Percentiles rank a stretch among this genome's conserved stretches.
Evolutionary conservation across 23 red algal species (phyloP).

Genomic region (Gracilariopsis chorda): DNA sequence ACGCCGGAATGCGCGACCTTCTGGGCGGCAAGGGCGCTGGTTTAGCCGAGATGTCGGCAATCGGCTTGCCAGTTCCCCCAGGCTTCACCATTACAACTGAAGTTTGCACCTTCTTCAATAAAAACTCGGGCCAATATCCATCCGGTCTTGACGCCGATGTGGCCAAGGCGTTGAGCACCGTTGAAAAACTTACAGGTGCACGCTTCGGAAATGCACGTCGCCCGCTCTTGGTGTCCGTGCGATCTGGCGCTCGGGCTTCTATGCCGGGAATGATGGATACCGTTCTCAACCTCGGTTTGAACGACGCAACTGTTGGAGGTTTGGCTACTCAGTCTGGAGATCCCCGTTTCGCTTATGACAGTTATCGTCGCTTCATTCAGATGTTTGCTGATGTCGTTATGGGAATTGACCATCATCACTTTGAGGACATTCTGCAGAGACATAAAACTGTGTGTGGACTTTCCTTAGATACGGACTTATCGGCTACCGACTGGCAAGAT

Average conservation of each 20-base stretch:
- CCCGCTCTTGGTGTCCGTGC: slow-evolving; percentile 49
- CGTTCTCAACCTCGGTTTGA: slow-evolving; percentile 59
- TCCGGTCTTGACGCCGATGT: slow-evolving; percentile 31
- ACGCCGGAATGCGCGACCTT: slow-evolving; percentile 21
- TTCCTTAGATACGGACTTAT: slow-evolving; percentile 22
- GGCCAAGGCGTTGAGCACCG: slow-evolving; percentile 11
- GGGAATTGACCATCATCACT: slow-evolving; percentile 46
- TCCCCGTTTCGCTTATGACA: slow-evolving; percentile 63
- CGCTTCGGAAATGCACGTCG: slow-evolving; percentile 37
- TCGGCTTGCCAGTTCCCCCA: slow-evolving; percentile 52
- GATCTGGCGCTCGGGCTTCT: slow-evolving; percentile 45
- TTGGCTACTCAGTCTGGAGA: slow-evolving; percentile 27
- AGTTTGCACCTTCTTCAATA: slow-evolving; percentile 47
- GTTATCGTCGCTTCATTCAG: slow-evolving; percentile 64
- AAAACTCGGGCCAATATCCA: slow-evolving; percentile 18
- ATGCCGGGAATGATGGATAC: slow-evolving; percentile 80
- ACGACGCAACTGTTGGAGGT: slow-evolving; percentile 40
- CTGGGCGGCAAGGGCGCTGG: slow-evolving; percentile 64
- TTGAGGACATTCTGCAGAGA: slow-evolving; percentile 42
- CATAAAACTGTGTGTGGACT: slow-evolving; percentile 23
- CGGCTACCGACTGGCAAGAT: slow-evolving; percentile 27
- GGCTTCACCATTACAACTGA: slow-evolving; percentile 61
- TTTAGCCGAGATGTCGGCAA: slow-evolving; percentile 47
- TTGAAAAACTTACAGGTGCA: slow-evolving; percentile 32
- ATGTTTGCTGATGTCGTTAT: slow-evolving; percentile 64